Evolutionary conservation across 2,329 filamentous ascomycete genomes (phyloP).

Genomic region (Pseudomassariella vexata): DNA sequence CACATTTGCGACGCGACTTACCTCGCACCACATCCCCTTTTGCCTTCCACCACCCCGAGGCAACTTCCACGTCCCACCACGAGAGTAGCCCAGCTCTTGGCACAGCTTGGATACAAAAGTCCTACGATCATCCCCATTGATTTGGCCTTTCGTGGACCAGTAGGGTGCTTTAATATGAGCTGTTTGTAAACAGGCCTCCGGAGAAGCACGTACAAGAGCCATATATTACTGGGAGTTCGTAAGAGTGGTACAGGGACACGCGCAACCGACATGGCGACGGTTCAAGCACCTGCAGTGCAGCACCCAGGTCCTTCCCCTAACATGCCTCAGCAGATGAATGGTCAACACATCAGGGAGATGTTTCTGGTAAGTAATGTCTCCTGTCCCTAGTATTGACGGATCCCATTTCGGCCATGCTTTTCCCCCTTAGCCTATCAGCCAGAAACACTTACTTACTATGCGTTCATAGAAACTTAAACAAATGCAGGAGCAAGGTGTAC

Average conservation of each 20-base stretch:
- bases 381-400: too few relatives aligned
- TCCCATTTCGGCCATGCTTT: conserved; percentile 2
- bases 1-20: conserved; percentile 1
- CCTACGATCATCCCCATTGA: too few relatives aligned
- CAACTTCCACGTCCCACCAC: too few relatives aligned
- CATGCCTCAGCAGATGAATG: conserved; percentile 63
- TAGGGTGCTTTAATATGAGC: conserved; percentile 10
- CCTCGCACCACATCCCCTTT: too few relatives aligned
- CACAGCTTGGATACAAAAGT: too few relatives aligned
- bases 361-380: conserved; percentile 43
- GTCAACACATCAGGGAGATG: conserved; percentile 72
- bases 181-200: conserved; percentile 5
- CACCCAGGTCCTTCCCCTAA: conserved; percentile 53
- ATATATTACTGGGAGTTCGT: background rate
- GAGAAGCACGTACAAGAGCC: conserved; percentile 1
- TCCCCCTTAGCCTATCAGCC: conserved; percentile 9
- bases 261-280: conserved; percentile 64
- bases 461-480: conserved; percentile 83
- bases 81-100: too few relatives aligned
- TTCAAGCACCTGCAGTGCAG: conserved; percentile 67
- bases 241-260: background rate
- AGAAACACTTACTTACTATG: conserved; percentile 32
- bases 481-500: conserved; percentile 81
- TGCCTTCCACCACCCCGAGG: too few relatives aligned
- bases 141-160: too few relatives aligned